A percentile compares a stretch with the other conserved stretches of the same genome.
Evolutionary conservation across 345 rosid genomes (phyloP).

Genomic region (Eucalyptus sp.): DNA sequence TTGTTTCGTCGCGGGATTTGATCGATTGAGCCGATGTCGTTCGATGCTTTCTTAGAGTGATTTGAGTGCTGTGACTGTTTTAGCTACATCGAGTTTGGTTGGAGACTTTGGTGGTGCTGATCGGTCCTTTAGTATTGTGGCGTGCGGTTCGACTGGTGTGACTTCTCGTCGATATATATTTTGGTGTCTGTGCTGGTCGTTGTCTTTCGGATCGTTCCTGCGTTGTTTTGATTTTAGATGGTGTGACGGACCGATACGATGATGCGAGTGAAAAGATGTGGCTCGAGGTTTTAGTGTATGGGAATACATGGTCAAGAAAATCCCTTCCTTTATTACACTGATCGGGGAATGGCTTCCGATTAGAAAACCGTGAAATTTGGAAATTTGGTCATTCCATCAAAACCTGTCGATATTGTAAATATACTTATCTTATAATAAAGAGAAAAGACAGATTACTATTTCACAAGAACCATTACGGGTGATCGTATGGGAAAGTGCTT

Average conservation of each 20-base stretch:
- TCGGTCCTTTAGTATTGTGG: neutral
- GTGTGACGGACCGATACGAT: neutral
- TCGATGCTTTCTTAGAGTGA: neutral
- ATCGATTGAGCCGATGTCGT: neutral
- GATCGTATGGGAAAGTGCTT: neutral
- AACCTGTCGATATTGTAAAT: neutral
- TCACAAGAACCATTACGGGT: neutral
- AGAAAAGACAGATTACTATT: neutral
- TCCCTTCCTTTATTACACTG: neutral
- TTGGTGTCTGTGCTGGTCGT: neutral
- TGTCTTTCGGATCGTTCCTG: neutral
- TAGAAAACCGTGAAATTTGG: neutral
- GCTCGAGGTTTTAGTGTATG: neutral
- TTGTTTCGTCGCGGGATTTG: neutral
- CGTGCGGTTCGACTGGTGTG: neutral
- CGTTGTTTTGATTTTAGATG: neutral
- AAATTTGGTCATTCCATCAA: neutral
- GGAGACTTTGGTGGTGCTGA: neutral
- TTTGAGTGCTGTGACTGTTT: neutral
- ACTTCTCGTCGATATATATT: neutral
- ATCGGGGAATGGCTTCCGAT: neutral
- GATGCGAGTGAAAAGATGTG: neutral
- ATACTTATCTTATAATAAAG: neutral
- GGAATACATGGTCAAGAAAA: neutral
- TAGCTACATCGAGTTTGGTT: neutral